Conservation (phyloP, 305 asterid species). For the Fraxinus latifolia region DNA sequence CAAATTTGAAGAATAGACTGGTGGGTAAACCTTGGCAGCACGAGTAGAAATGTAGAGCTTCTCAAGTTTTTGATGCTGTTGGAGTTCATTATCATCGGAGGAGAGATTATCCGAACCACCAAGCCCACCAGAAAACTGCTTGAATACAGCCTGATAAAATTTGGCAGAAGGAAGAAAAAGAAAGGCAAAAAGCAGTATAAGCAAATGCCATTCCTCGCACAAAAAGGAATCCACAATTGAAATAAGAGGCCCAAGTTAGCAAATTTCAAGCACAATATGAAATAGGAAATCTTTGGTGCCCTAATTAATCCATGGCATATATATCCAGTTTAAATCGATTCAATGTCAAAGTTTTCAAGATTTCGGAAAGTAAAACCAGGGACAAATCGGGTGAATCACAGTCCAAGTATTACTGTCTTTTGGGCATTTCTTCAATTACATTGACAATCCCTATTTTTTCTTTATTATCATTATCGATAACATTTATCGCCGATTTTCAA, state of each 20-base stretch:
- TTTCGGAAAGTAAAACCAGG: background rate
- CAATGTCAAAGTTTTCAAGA: background rate
- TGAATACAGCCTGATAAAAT: conserved; percentile 50
- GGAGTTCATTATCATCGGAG: conserved; percentile 47
- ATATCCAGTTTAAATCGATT: background rate
- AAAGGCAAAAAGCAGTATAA: background rate
- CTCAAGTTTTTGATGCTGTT: conserved; percentile 54
- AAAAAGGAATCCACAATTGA: background rate
- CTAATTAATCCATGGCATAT: background rate
- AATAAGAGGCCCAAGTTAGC: background rate
- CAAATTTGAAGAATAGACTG: background rate
- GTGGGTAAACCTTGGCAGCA: conserved; percentile 59
- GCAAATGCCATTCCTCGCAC: background rate
- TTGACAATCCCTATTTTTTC: background rate
- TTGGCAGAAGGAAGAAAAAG: background rate
- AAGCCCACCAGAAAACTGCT: conserved; percentile 50
- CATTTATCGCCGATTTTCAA: background rate
- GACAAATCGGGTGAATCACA: background rate
- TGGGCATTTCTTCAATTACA: background rate
- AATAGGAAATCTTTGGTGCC: background rate
- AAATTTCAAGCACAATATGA: background rate
- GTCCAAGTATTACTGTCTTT: background rate
- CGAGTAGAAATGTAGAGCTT: conserved; percentile 64
- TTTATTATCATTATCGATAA: background rate
- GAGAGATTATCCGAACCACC: conserved; percentile 48